Base-by-base conservation (phyloP, 495 filamentous ascomycete species). In the Penicillium canescens region DNA sequence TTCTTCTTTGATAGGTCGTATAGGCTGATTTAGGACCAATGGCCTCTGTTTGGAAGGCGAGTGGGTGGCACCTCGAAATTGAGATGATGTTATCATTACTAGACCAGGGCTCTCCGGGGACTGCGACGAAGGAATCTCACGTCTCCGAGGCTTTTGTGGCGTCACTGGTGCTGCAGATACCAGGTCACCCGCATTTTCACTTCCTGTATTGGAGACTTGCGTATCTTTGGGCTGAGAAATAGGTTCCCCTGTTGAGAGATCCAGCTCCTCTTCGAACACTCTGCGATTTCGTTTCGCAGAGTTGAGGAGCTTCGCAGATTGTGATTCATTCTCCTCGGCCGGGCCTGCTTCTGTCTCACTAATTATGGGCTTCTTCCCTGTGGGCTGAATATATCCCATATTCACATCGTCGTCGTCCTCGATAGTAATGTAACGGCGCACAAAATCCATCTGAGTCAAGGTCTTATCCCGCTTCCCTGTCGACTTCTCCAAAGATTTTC, bases 381-480 rank as follows among this genome's bases (percentile, higher is more conserved):
- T 57, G 1, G 56, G 46, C 48, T 65, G 62, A 12, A 68, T 65
- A 31, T 76, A 74, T 39, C 70, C 68, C 56, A 74, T 48, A 26
- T 72, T 68, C 48, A 63, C 41, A 43, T 77, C 72, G 28, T 60
- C 42, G 13, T 68, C 71, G 21, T 74, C 71, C 7, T 69, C 59
- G 13, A 78, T 70, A 33, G 67, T 60, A 36, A 76, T 59, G 39
- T 68, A 71, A 3, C 69, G 73, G 26, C 65, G 66, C 41, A 78
- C 73, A 50, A 73, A 78, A 43, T 75, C 64, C 73, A 78, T 78
- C 52, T 78, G 75, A 9, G 75, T 78, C 7, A 78, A 63, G 4
- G 75, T 78, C 38, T 76, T 76, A 23, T 75, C 63, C 14, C 64
- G 62, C 50, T 69, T 68, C 42, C 41, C 36, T 16, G 45, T n/a